These are phyloP conservation scores for Eimeria acervulina DNA, from an alignment of 169 alveolate genomes.

Conservation along the genomic window DNA sequence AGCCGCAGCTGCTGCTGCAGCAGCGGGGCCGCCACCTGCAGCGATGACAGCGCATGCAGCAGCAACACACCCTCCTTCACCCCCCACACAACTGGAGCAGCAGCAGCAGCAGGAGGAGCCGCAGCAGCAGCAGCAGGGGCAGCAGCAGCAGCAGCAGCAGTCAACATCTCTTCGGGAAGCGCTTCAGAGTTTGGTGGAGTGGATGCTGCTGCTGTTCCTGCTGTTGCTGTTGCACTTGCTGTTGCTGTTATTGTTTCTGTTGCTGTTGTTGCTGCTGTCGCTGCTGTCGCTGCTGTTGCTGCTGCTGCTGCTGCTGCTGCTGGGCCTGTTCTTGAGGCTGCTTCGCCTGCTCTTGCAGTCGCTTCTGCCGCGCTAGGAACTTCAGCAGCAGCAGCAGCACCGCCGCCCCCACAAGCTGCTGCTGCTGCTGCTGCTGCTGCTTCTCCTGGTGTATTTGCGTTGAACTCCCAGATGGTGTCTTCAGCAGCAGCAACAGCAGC, in stretches of 20 bases:
- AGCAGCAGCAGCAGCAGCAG: background rate
- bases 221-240: background rate
- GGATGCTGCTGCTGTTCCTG: background rate
- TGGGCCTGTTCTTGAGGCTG: background rate
- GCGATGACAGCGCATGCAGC: constrained; percentile 26
- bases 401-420: no score
- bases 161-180: no score
- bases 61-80: background rate
- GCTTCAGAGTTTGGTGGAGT: background rate
- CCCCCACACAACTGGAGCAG: background rate
- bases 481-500: background rate
- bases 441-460: no score
- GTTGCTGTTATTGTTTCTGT: background rate
- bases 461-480: no score
- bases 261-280: background rate
- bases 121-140: background rate
- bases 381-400: no score
- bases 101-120: background rate
- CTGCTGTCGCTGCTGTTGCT: background rate
- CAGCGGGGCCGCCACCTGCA: background rate
- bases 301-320: constrained; percentile 15
- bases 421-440: background rate
- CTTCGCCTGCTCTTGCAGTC: background rate
- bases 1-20: constrained; percentile 25
- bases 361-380: no score